Evolutionary conservation across 495 filamentous ascomycete genomes (phyloP), one percentile per base, ranked within the genome.

Genomic region (Xylaria flabelliformis): DNA sequence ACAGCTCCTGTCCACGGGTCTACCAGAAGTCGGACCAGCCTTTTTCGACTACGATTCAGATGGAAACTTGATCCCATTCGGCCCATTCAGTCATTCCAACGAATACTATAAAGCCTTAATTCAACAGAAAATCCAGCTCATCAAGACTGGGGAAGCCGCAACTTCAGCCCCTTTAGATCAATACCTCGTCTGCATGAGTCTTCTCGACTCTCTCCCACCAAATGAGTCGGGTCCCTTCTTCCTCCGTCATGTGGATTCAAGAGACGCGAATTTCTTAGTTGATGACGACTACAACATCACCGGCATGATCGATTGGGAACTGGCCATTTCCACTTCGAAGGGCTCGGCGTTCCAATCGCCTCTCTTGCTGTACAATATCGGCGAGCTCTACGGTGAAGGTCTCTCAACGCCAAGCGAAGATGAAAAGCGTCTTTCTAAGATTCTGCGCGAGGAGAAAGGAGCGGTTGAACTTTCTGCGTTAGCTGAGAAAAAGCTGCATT

Each of bases 301-400:
- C 1, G 79, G 79, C 10, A 81, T 82, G 29, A 74, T 82, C 36
- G 76, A 83, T 69, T 83, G 74, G 80, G 80, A 83, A 63, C 82
- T 75, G 74, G 77, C 80, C 44, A 72, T 72, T 72, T 61, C 51
- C 19, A 65, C 72, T 44, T 46, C 72, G 6, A 74, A 72, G 61
- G 51, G 69, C 59, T 48, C 72, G 55, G 72, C 72, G 12, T 74
- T 74, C 62, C 72, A 74, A 39, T 74, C 72, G 13, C 72, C 72
- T 56, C 62, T 74, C 46, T 66, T 74, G 51, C 24, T 72, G 48
- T 74, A 74, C 72, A 44, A 74, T 50, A 24, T 74, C 41, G 72
- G 72, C 19, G 72, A 72, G 26, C 59, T 74, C 39, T 72, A 72
- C 61, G 7, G 53, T 50, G 19, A 73, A 58, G 72, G 72, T 36